Percentiles rank a stretch among this genome's conserved stretches.
These are phyloP conservation scores for Neurospora terricola DNA, from an alignment of 495 filamentous ascomycete genomes.

Conservation along the genomic window DNA sequence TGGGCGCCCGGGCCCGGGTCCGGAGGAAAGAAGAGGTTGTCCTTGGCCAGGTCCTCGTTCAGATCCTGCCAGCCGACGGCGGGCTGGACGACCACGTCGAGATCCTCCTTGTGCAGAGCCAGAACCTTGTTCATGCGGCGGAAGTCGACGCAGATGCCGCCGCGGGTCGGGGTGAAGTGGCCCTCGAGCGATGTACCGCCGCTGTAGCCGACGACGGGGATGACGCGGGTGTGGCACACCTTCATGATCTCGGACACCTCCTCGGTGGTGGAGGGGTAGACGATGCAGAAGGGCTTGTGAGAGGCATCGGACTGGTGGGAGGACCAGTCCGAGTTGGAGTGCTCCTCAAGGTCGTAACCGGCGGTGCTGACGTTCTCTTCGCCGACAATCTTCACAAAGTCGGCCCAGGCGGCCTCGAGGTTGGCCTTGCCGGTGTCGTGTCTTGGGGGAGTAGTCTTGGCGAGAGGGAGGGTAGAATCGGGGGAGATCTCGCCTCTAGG, in stretches of 20 bases:
- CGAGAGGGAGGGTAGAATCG: conserved; percentile 65
- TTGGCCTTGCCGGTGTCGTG: conserved; percentile 66
- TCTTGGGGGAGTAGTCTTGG: conserved; percentile 44
- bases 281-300: conserved; percentile 47
- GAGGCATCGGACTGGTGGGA: conserved; percentile 49
- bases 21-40: conserved; percentile 72
- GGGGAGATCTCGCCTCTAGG: conserved; percentile 45
- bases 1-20: conserved; percentile 75
- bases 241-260: conserved; percentile 67
- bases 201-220: conserved; percentile 67
- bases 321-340: conserved; percentile 84
- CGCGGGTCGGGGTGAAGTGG: conserved; percentile 63
- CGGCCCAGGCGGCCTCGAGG: conserved; percentile 87
- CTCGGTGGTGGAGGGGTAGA: conserved; percentile 56
- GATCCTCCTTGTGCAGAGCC: conserved; percentile 57
- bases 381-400: conserved; percentile 79
- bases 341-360: conserved; percentile 52
- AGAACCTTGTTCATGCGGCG: conserved; percentile 65
- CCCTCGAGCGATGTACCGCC: conserved; percentile 76
- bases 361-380: conserved; percentile 74
- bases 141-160: conserved; percentile 73
- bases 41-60: conserved; percentile 58
- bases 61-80: conserved; percentile 70
- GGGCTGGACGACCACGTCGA: conserved; percentile 76
- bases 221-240: conserved; percentile 56